Conservation (phyloP, 345 rosid genomes). For the Pistacia atlantica region DNA sequence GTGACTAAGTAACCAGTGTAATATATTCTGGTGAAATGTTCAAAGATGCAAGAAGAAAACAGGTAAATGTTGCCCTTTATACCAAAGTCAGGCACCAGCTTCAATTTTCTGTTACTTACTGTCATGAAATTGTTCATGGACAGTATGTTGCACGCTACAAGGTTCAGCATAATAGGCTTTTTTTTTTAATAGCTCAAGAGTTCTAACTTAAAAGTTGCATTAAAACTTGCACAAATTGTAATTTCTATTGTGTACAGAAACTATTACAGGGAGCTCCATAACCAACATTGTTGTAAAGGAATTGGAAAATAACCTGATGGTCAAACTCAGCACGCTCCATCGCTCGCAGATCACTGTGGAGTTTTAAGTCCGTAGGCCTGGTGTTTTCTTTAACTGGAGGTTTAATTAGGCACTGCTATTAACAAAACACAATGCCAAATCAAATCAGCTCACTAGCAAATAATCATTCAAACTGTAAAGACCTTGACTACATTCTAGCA, state of each 20-base stretch:
- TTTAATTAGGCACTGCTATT: slow-evolving; percentile 56
- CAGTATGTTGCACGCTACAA: neutral
- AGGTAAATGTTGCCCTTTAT: neutral
- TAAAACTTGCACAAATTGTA: neutral
- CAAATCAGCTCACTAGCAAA: neutral
- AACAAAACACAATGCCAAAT: slow-evolving; percentile 12
- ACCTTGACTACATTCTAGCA: no score
- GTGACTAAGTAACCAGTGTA: no score
- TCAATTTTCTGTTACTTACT: neutral
- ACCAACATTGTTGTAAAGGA: no score
- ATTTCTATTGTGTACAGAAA: neutral
- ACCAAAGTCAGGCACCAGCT: neutral
- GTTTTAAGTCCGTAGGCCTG: slow-evolving; percentile 67
- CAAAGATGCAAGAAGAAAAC: neutral
- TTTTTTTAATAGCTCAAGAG: neutral
- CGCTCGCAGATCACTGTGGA: slow-evolving; percentile 77
- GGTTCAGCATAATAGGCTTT: neutral
- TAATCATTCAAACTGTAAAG: neutral
- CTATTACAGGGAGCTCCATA: no score
- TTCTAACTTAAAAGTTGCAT: neutral
- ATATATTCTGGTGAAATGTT: neutral
- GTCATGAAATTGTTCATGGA: neutral
- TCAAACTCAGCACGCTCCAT: slow-evolving; percentile 92
- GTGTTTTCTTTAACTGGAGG: slow-evolving; percentile 83
- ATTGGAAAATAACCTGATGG: slow-evolving; percentile 50